A percentile compares a stretch with the other conserved stretches of the same genome.
phyloP scores from a whole-genome alignment of 495 filamentous ascomycete species.

The Xylaria castorea region DNA sequence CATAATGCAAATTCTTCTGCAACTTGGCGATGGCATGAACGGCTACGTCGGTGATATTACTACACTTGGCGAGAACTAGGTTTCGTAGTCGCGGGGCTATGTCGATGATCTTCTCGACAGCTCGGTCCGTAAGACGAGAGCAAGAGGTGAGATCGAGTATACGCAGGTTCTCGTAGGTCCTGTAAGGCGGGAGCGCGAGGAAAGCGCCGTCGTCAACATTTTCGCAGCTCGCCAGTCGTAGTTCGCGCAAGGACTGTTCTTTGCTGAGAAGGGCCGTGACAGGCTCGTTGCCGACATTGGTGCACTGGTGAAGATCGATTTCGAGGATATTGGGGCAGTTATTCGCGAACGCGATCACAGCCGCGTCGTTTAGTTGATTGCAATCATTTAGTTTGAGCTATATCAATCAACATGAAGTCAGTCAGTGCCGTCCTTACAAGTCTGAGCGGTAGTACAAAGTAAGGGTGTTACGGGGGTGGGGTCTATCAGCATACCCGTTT shows the following conservation, averaged over 20 bases:
- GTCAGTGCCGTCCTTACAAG: constrained; percentile 22
- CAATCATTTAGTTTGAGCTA: constrained; percentile 96
- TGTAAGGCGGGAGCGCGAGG: constrained; percentile 72
- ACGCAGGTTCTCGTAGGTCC: constrained; percentile 81
- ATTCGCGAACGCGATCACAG: constrained; percentile 83
- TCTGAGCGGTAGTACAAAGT: background rate
- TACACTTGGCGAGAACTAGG: constrained; percentile 92
- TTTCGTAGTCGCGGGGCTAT: constrained; percentile 89
- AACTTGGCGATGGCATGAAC: constrained; percentile 87
- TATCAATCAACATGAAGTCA: constrained; percentile 36
- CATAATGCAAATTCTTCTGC: constrained; percentile 94
- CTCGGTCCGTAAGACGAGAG: constrained; percentile 78
- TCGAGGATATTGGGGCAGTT: constrained; percentile 92
- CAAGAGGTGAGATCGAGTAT: constrained; percentile 95
- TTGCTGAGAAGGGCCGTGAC: constrained; percentile 78
- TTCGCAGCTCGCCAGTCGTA: constrained; percentile 83
- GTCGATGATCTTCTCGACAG: constrained; percentile 83
- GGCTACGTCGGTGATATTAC: constrained; percentile 86
- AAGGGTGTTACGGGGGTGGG: constrained; percentile 8
- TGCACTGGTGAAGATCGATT: constrained; percentile 92
- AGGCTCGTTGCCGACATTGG: constrained; percentile 76
- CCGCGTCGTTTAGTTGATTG: constrained; percentile 73
- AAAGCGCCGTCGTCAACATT: constrained; percentile 87
- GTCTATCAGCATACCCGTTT: constrained; percentile 73
- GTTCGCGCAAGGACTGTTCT: constrained; percentile 82